phyloP scores from a whole-genome alignment of 2,329 filamentous ascomycete genomes.

The Penicillium polonicum region DNA sequence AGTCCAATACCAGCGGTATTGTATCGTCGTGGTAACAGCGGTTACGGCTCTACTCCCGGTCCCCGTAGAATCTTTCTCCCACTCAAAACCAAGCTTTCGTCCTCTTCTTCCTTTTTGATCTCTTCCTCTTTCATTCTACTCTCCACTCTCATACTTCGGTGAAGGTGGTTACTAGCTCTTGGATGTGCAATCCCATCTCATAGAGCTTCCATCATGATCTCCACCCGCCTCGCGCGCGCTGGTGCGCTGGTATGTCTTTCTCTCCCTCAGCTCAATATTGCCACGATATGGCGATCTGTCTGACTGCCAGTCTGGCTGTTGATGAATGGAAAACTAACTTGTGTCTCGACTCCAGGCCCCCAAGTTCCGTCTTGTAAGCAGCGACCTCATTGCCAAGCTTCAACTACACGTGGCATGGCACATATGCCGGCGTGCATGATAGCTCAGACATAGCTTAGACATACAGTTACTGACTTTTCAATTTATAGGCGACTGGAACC shows the following conservation, averaged over 20 bases:
- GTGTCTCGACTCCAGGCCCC: constrained; percentile 35
- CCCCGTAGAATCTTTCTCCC: constrained; percentile 39
- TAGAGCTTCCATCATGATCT: constrained; percentile 49
- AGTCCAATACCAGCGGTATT: constrained; percentile 27
- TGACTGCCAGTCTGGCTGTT: not conserved
- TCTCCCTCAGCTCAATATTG: constrained; percentile 2
- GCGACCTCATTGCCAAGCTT: constrained; percentile 3
- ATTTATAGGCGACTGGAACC: constrained; percentile 61
- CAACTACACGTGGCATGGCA: not conserved
- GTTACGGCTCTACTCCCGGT: constrained; percentile 38
- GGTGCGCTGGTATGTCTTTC: constrained; percentile 47
- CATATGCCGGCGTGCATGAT: constrained; percentile 2
- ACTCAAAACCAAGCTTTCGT: constrained; percentile 42
- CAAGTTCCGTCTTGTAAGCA: constrained; percentile 48
- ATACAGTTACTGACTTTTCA: constrained; percentile 28
- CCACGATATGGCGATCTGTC: not conserved
- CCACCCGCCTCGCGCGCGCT: constrained; percentile 48
- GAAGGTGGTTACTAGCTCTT: constrained; percentile 40
- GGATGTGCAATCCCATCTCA: constrained; percentile 41
- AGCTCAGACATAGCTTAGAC: not conserved
- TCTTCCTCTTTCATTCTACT: constrained; percentile 39
- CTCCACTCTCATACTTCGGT: constrained; percentile 33
- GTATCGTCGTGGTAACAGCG: constrained; percentile 37
- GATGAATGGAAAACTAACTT: constrained; percentile 25
- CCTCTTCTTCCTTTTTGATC: constrained; percentile 39